Conservation (phyloP, 495 filamentous ascomycete genomes). For the Thermothielavioides terrestris region DNA sequence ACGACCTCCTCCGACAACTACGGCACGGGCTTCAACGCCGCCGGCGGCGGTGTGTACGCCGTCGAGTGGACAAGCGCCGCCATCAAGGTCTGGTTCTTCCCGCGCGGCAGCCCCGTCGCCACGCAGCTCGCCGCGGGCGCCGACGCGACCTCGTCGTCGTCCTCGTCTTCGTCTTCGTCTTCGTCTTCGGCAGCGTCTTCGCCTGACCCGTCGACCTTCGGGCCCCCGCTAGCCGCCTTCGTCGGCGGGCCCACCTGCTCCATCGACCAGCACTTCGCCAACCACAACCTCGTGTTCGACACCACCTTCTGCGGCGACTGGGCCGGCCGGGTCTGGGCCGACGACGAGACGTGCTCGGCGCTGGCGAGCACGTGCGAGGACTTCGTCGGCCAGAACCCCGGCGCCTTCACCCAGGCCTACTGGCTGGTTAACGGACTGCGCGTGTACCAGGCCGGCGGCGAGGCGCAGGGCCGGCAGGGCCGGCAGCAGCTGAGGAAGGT, state of each 20-base stretch:
- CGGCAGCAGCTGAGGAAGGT: not conserved
- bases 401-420: conserved; percentile 52
- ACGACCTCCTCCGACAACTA: conserved; percentile 47
- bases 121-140: conserved; percentile 31
- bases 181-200: not conserved
- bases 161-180: too few species aligned
- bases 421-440: conserved; percentile 64
- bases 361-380: conserved; percentile 48
- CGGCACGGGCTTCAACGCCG: conserved; percentile 63
- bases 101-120: conserved; percentile 42
- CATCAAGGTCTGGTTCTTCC: conserved; percentile 75
- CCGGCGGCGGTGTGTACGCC: conserved; percentile 68
- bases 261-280: conserved; percentile 55
- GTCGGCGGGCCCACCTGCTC: conserved; percentile 49
- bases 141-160: not conserved
- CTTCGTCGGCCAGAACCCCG: conserved; percentile 58
- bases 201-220: conserved; percentile 59
- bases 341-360: conserved; percentile 30
- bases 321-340: conserved; percentile 58
- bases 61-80: conserved; percentile 59
- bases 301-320: conserved; percentile 85
- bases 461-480: not conserved
- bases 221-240: conserved; percentile 58
- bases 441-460: conserved; percentile 43
- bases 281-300: conserved; percentile 72